These are phyloP conservation scores for Cladophialophora carrionii DNA, from an alignment of 2,329 filamentous ascomycete species.

Conservation along the genomic window DNA sequence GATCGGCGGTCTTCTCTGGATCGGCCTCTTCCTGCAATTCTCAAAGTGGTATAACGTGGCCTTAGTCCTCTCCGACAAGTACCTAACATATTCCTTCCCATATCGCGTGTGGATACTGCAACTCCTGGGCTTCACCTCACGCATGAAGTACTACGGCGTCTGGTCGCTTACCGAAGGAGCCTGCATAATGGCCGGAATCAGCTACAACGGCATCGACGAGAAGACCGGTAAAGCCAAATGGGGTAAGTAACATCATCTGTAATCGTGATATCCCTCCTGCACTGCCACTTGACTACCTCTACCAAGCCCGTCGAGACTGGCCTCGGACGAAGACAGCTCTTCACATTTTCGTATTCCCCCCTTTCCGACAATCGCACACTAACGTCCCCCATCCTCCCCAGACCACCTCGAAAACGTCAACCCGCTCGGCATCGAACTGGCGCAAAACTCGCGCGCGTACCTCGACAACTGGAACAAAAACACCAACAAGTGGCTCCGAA, in stretches of 20 bases:
- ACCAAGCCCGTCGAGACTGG: not conserved
- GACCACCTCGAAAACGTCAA: conserved; percentile 88
- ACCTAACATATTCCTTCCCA: conserved; percentile 68
- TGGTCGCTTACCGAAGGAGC: conserved; percentile 93
- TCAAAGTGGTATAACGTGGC: conserved; percentile 67
- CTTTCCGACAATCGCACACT: not conserved
- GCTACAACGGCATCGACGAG: conserved; percentile 90
- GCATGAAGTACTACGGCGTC: conserved; percentile 95
- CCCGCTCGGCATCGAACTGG: conserved; percentile 80
- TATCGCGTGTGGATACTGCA: conserved; percentile 78
- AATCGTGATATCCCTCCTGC: not conserved
- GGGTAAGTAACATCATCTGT: conserved; percentile 41
- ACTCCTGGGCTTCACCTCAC: conserved; percentile 77
- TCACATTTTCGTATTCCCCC: not conserved
- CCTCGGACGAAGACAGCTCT: not conserved
- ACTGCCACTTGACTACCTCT: too few relatives aligned
- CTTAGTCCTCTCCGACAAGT: conserved; percentile 67
- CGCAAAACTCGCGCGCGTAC: conserved; percentile 91
- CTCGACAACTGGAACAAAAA: conserved; percentile 98
- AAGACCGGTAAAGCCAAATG: conserved; percentile 83
- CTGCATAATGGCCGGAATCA: conserved; percentile 89
- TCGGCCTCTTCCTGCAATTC: conserved; percentile 75
- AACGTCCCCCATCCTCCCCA: not conserved
- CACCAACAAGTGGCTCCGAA: conserved; percentile 93
- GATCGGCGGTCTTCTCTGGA: conserved; percentile 73